Percentiles rank a stretch among this genome's conserved stretches.
Conservation (phyloP, 2,329 filamentous ascomycete species). For the Fusarium paranaense region DNA sequence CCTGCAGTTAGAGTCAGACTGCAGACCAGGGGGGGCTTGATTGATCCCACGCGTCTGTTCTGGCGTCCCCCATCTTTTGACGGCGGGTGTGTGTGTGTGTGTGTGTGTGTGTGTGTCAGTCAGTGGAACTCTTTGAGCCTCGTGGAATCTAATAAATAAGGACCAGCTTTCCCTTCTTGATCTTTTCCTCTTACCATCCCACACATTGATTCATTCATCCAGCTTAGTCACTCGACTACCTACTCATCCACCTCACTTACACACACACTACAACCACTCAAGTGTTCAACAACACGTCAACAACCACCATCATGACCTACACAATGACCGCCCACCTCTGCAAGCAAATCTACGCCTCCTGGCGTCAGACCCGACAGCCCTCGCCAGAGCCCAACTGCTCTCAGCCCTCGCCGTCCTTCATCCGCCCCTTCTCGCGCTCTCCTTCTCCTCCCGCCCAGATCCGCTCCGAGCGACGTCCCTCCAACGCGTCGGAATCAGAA, state of each 20-base stretch:
- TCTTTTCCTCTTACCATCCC: neutral
- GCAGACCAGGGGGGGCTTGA: neutral
- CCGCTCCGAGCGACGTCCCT: slow-evolving; percentile 41
- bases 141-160: slow-evolving; percentile 9
- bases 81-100: neutral
- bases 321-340: slow-evolving; percentile 72
- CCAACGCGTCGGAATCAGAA: slow-evolving; percentile 42
- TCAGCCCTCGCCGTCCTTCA: slow-evolving; percentile 40
- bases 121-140: neutral
- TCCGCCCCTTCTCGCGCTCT: slow-evolving; percentile 42
- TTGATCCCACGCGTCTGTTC: neutral
- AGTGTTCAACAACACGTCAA: neutral
- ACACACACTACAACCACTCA: neutral
- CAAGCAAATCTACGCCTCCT: slow-evolving; percentile 71
- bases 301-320: slow-evolving; percentile 62
- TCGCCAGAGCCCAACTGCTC: slow-evolving; percentile 49
- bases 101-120: neutral
- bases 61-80: neutral
- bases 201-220: neutral
- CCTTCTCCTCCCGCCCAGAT: slow-evolving; percentile 41
- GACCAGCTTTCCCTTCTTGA: neutral
- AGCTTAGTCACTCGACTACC: neutral
- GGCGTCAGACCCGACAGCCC: slow-evolving; percentile 62
- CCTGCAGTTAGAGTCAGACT: neutral
- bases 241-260: neutral